A percentile compares a stretch with the other conserved stretches of the same genome.
Conservation (phyloP, 306 rosid genomes). For the Quercus engelmannii region DNA sequence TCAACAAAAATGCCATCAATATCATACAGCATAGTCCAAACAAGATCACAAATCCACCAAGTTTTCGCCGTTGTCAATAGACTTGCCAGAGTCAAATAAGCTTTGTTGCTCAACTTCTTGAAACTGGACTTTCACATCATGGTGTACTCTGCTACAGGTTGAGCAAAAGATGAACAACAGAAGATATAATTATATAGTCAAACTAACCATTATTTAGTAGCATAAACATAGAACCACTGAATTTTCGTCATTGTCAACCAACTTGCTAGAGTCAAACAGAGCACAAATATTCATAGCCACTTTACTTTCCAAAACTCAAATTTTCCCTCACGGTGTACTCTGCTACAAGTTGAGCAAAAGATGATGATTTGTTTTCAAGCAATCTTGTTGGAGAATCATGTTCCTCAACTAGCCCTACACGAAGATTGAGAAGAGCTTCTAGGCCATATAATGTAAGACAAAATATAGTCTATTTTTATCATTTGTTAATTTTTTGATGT, state of each 20-base stretch:
- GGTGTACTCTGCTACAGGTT: no score
- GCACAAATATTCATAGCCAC: background rate
- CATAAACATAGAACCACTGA: slow-evolving; percentile 11
- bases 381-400: slow-evolving; percentile 56
- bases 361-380: slow-evolving; percentile 67
- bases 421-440: background rate
- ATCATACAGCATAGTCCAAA: background rate
- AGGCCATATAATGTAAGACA: background rate
- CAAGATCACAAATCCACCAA: background rate
- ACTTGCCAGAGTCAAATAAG: background rate
- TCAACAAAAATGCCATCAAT: background rate
- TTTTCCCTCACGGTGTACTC: slow-evolving; percentile 68
- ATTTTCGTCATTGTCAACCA: slow-evolving; percentile 24
- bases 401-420: slow-evolving; percentile 75
- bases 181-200: background rate
- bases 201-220: slow-evolving; percentile 33
- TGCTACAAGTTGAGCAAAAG: slow-evolving; percentile 76
- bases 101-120: background rate
- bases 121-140: slow-evolving; percentile 29
- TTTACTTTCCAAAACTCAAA: slow-evolving; percentile 29
- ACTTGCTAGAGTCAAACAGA: background rate
- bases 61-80: background rate
- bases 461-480: no score
- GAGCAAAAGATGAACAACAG: background rate
- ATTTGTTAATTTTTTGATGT: no score